Evolutionary conservation across 139 green algal species (phyloP).

Genomic region (Gonium pectorale): DNA sequence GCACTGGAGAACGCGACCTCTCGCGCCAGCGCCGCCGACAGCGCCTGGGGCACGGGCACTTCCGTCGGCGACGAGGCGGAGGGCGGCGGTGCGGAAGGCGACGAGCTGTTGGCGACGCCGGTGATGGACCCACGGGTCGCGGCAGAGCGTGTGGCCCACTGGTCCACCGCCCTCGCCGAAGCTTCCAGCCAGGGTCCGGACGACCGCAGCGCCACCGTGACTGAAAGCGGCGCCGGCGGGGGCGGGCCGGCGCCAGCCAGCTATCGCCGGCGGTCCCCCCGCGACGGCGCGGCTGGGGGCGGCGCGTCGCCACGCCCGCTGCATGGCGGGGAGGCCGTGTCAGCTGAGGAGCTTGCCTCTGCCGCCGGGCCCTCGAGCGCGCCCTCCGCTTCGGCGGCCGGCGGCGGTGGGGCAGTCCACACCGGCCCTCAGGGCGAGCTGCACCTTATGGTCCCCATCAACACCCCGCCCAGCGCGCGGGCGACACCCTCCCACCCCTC

Average conservation of each 20-base stretch:
- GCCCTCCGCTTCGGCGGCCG: too few relatives aligned
- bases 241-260: too few relatives aligned
- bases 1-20: background rate
- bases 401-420: too few relatives aligned
- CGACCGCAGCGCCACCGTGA: background rate
- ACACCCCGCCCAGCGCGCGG: background rate
- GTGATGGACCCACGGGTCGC: background rate
- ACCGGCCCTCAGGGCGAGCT: conserved; percentile 16
- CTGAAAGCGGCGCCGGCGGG: too few relatives aligned
- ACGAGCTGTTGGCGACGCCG: background rate
- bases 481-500: background rate
- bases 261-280: too few relatives aligned
- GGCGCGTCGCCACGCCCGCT: too few relatives aligned
- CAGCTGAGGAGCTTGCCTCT: too few relatives aligned
- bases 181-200: background rate
- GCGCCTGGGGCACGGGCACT: background rate
- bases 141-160: conserved; percentile 26
- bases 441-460: conserved; percentile 7
- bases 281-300: too few relatives aligned
- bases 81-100: background rate
- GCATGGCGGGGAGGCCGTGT: too few relatives aligned
- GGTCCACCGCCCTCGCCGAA: conserved; percentile 4
- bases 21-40: background rate
- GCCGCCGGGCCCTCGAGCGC: too few relatives aligned
- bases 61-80: background rate